Base-by-base conservation (phyloP, 805 yeast genomes). In the Teunomyces cretensis region DNA sequence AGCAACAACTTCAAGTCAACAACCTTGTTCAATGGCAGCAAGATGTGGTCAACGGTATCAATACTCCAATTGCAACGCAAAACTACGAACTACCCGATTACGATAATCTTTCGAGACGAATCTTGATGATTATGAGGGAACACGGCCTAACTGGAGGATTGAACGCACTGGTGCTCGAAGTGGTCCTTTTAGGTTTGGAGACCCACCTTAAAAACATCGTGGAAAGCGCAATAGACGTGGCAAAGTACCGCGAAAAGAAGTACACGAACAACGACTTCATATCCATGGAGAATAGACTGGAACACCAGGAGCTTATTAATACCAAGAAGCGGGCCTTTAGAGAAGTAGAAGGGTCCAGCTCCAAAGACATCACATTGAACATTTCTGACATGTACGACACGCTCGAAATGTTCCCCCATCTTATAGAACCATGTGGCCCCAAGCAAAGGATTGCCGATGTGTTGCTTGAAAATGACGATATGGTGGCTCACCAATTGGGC, bases 21-120 rank as follows among this genome's bases (percentile, higher is more conserved):
- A 80, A 79, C 53, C 77, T 88, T 28, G 77, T 83, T 26, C 85
- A 85, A 54, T 90, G 97, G 92, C 88, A 95, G 16, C 96, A 91
- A 62, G 98, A 94, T 59, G 88, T 94, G 13, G 77, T 85, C 43
- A 90, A 85, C 57, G 95, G 94, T 3, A 78, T 88, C 44, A 89
- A 87, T 53, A 80, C 94, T 1, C 92, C 94, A 4, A 72, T 91
- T 30, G 78, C 92, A 2, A 72, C 87, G 1, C 96, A 92, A 53
- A 73, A 80, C 30, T 88, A 75, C 60, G 91, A 91, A 50, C 63
- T 94, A 4, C 97, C 97, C 0, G 98, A 92, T 52, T 73, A 75
- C 33, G 90, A 83, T 38, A 76, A 76, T 31, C 64, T 94, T 37
- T 78, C 80, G 42, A 69, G 82, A 9, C 75, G 90, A 42, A 82